These are phyloP conservation scores for Leccinum subgranulosum DNA, from an alignment of 768 basidiomycete genomes.

Conservation along the genomic window DNA sequence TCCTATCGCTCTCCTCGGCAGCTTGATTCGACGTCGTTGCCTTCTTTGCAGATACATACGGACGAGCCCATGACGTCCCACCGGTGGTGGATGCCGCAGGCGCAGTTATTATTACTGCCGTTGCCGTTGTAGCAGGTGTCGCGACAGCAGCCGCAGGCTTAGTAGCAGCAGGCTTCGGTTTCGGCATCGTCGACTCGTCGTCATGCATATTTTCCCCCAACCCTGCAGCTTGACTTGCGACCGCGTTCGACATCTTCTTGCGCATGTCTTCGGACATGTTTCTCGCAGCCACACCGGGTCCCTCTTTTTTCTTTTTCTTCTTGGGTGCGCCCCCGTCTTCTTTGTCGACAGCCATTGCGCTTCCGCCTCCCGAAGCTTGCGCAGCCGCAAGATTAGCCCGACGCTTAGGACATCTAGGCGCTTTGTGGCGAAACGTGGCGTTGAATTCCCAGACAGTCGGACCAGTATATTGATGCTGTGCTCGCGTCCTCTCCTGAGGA, in stretches of 20 bases:
- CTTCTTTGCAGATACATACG: slow-evolving; percentile 60
- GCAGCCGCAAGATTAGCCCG: slow-evolving; percentile 69
- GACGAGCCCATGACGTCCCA: slow-evolving; percentile 51
- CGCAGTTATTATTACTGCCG: slow-evolving; percentile 29
- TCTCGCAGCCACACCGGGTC: slow-evolving; percentile 76
- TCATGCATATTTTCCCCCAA: slow-evolving; percentile 80
- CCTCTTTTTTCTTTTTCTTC: slow-evolving; percentile 79
- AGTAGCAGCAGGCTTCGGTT: slow-evolving; percentile 35
- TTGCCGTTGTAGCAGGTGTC: slow-evolving; percentile 24
- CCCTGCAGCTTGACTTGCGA: slow-evolving; percentile 84
- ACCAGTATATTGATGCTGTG: neutral
- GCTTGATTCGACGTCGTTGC: slow-evolving; percentile 30
- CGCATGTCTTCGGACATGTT: slow-evolving; percentile 91
- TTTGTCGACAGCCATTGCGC: slow-evolving; percentile 34
- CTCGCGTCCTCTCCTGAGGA: too few relatives aligned
- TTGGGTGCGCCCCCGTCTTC: slow-evolving; percentile 63
- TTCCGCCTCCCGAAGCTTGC: slow-evolving; percentile 40
- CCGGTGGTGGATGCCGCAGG: slow-evolving; percentile 28
- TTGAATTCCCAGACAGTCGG: neutral
- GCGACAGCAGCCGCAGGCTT: slow-evolving; percentile 30
- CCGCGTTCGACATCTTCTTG: slow-evolving; percentile 90
- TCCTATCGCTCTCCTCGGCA: slow-evolving; percentile 57
- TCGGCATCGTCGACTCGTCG: slow-evolving; percentile 61
- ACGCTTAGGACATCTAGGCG: neutral
- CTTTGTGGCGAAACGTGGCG: neutral